Percentiles rank a stretch among this genome's conserved stretches.
Conservation (phyloP, 805 yeast genomes). For the Teunomyces atbi region DNA sequence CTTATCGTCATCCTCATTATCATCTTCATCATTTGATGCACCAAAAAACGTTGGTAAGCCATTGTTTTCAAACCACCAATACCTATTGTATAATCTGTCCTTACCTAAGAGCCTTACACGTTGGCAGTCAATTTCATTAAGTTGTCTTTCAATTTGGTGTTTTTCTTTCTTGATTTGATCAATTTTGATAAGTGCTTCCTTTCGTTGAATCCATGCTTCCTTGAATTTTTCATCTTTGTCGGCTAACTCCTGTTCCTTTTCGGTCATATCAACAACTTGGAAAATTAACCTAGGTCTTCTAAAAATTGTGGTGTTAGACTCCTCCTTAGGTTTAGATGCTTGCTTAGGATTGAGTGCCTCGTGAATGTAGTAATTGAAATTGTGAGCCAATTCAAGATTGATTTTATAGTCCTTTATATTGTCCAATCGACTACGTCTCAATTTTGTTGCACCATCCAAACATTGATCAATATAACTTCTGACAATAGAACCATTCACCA, state of each 20-base stretch:
- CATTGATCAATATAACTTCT: constrained; percentile 66
- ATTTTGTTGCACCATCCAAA: constrained; percentile 57
- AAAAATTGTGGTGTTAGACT: background rate
- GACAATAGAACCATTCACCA: constrained; percentile 57
- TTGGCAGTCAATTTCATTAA: constrained; percentile 73
- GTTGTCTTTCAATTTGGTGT: constrained; percentile 54
- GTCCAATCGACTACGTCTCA: constrained; percentile 69
- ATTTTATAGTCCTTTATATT: constrained; percentile 57
- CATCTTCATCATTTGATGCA: constrained; percentile 38
- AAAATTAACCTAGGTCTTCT: constrained; percentile 11
- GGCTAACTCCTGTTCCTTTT: constrained; percentile 37
- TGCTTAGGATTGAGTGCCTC: constrained; percentile 13
- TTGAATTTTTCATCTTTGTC: constrained; percentile 43
- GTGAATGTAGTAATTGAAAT: constrained; percentile 21
- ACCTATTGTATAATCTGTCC: constrained; percentile 80
- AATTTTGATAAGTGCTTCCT: constrained; percentile 36
- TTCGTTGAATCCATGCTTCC: constrained; percentile 44
- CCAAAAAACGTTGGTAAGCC: constrained; percentile 64
- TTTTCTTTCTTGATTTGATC: constrained; percentile 50
- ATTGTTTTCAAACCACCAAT: constrained; percentile 93
- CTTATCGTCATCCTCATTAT: constrained; percentile 37
- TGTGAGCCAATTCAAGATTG: constrained; percentile 50
- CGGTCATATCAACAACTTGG: constrained; percentile 37
- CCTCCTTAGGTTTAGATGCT: constrained; percentile 1
- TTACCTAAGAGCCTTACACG: constrained; percentile 74